Evolutionary conservation across 129 eudicot species (phyloP), one percentile per base, ranked within the genome.

Genomic region (Lactuca sativa): DNA sequence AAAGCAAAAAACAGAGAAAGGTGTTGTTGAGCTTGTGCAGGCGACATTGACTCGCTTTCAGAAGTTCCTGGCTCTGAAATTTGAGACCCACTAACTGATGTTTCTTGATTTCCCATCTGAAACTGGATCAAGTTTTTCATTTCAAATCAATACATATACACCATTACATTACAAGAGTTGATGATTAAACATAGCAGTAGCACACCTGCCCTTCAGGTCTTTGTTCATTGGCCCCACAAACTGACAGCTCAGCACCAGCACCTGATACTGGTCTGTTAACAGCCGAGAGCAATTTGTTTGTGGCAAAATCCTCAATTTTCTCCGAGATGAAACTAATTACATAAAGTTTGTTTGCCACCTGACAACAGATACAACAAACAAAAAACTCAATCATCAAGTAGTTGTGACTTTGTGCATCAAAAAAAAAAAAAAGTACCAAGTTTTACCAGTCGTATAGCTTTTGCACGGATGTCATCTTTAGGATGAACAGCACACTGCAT

Each of bases 321-420:
- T 85, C 93, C 16, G 97, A 75, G 59, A 90, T 78, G 74, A 75
- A 74, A 59, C 61, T 64, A n/a, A 90, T 81, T 31, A 77, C 82
- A 71, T 81, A 95, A 59, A 95, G 97, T 67, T 95, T 93, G 84
- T 90, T 87, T 16, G 97, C 82, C 78, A 87, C 99, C 99, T 95
- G 89, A 41, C 18, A 77, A 74, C 51, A 68, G 49, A 82, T 4
- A 72, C 14, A 54, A 36, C 75, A 37, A 66, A 47, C 6, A 40
- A 40, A 6, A 40, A 6, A 40, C 44, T 40, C 44, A 40, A 7
- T 40, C 6, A 36, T 6, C 30, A 25, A 25, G 30, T 25, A 25
- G 30, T 25, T 25, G 0, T 25, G 30, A 30, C 59, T 37, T 55
- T 66, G 18, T 18, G 38, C 6, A 56, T 74, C 18, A 34, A 18